These are phyloP conservation scores for Colletotrichum costaricense DNA, from an alignment of 2,329 filamentous ascomycete genomes.

Conservation along the genomic window DNA sequence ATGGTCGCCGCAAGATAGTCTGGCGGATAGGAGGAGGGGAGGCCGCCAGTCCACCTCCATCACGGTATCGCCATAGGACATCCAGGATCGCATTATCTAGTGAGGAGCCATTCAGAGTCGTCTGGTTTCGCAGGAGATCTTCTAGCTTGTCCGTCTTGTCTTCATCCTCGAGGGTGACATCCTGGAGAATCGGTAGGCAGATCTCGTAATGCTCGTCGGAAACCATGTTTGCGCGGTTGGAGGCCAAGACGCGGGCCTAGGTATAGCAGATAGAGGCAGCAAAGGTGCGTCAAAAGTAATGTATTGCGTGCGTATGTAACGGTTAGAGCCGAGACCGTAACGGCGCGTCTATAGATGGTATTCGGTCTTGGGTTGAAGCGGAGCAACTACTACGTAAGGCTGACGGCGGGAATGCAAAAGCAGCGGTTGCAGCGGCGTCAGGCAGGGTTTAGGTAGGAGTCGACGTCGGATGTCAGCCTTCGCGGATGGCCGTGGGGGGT, in stretches of 20 bases:
- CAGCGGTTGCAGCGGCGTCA: neutral
- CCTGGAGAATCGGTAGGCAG: conserved; percentile 88
- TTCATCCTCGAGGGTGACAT: conserved; percentile 87
- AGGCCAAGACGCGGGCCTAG: conserved; percentile 21
- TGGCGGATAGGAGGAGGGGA: conserved; percentile 89
- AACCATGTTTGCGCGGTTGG: conserved; percentile 73
- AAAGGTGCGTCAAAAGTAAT: conserved; percentile 22
- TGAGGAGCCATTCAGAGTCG: conserved; percentile 77
- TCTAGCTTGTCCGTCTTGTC: conserved; percentile 91
- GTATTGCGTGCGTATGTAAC: conserved; percentile 32
- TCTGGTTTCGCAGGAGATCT: conserved; percentile 84
- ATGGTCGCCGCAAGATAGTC: conserved; percentile 88
- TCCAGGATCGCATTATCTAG: conserved; percentile 93
- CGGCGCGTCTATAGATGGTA: conserved; percentile 30
- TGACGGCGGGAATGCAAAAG: conserved; percentile 23
- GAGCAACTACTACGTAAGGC: conserved; percentile 34
- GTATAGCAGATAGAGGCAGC: conserved; percentile 10
- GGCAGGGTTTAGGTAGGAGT: conserved; percentile 18
- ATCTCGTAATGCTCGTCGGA: conserved; percentile 93
- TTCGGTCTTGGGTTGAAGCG: conserved; percentile 24
- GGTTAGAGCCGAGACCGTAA: conserved; percentile 22
- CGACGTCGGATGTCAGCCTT: conserved; percentile 28
- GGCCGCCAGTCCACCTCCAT: conserved; percentile 70
- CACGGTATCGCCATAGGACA: conserved; percentile 87
- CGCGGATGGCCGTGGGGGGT: neutral